phyloP scores from a whole-genome alignment of 192 early-diverging fungal species.

The Blastocladiella britannica region DNA sequence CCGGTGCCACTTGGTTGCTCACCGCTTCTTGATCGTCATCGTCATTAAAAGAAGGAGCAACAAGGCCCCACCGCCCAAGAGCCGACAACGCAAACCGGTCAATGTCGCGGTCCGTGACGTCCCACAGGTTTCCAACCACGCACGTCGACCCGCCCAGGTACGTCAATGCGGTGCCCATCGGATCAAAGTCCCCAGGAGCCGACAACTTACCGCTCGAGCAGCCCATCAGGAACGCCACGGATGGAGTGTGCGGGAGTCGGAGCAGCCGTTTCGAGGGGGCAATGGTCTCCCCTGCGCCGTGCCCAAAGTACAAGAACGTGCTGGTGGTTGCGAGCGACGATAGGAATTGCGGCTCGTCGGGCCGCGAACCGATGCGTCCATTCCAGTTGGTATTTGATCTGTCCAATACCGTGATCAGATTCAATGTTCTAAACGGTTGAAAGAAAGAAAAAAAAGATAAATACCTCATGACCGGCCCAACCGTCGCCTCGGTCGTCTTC shows the following conservation, averaged over 20 bases:
- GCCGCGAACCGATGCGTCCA: constrained; percentile 45
- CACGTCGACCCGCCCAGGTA: constrained; percentile 61
- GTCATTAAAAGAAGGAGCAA: too few species aligned
- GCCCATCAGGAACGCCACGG: constrained; percentile 64
- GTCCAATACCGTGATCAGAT: not conserved
- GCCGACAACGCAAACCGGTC: constrained; percentile 61
- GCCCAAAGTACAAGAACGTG: constrained; percentile 77
- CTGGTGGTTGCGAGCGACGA: constrained; percentile 30
- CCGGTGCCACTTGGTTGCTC: constrained; percentile 9
- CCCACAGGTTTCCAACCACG: constrained; percentile 88
- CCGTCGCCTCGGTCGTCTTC: constrained; percentile 53
- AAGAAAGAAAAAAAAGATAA: not conserved
- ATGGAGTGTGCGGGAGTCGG: constrained; percentile 37
- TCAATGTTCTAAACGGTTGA: not conserved
- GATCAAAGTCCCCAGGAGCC: constrained; percentile 67
- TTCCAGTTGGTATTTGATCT: constrained; percentile 29
- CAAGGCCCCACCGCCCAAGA: constrained; percentile 54
- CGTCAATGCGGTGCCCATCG: constrained; percentile 56
- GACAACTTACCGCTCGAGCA: constrained; percentile 76
- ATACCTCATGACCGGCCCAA: constrained; percentile 26
- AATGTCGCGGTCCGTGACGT: constrained; percentile 91
- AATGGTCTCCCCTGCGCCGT: constrained; percentile 77
- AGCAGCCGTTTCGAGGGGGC: constrained; percentile 44
- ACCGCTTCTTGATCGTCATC: not conserved
- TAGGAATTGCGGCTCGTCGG: constrained; percentile 40